Conservation (phyloP, 441 rosid genomes). For the Pelargonium myrrhifolium region DNA sequence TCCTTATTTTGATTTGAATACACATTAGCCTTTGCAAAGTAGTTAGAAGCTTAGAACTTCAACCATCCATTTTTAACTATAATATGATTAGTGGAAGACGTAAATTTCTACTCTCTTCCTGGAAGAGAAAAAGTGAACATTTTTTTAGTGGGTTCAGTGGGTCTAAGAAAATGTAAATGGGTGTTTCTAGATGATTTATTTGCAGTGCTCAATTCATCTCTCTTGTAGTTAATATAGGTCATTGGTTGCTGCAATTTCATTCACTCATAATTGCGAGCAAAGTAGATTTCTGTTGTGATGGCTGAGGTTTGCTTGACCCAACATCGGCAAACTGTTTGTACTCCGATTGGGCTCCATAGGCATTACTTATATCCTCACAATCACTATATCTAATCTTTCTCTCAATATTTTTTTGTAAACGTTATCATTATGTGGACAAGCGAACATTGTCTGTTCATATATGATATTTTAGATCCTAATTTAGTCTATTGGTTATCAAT, state of each 20-base stretch:
- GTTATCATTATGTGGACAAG: background rate
- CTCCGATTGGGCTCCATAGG: no score
- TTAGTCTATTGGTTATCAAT: background rate
- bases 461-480: background rate
- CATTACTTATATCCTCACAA: no score
- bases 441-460: background rate
- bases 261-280: background rate
- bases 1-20: background rate
- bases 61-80: background rate
- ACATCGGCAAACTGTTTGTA: background rate
- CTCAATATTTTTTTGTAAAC: background rate
- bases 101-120: background rate
- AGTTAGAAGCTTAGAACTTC: background rate
- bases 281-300: background rate
- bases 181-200: background rate
- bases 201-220: background rate
- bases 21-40: background rate
- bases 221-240: background rate
- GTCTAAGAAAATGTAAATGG: background rate
- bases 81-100: background rate
- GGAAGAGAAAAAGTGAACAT: background rate
- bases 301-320: background rate
- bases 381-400: background rate
- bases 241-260: background rate
- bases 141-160: background rate